These are phyloP conservation scores for Lichenothelia convexa DNA, from an alignment of 495 filamentous ascomycete genomes.

Conservation along the genomic window DNA sequence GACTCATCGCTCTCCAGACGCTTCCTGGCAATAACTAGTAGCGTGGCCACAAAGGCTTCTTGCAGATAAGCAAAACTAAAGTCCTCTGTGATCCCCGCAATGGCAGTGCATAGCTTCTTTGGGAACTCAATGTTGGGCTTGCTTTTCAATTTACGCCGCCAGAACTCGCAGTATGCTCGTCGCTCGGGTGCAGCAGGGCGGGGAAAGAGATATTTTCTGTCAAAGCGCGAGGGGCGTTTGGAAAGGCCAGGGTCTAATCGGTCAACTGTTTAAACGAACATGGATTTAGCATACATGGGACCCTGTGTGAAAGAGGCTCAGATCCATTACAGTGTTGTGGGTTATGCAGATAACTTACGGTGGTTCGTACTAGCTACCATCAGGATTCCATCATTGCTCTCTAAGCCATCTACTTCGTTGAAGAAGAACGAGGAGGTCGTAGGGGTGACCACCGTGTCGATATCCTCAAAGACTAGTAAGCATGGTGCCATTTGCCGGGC, in stretches of 20 bases:
- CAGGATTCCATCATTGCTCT: constrained; percentile 24
- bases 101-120: constrained; percentile 7
- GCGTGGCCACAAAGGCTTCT: constrained; percentile 14
- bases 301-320: background rate
- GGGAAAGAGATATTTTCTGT: constrained; percentile 21
- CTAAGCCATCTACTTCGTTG: constrained; percentile 53
- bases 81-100: constrained; percentile 9
- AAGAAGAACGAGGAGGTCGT: constrained; percentile 44
- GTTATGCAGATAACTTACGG: constrained; percentile 1
- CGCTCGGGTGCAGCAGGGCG: constrained; percentile 6
- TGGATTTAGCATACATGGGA: too few species aligned
- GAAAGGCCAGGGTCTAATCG: constrained; percentile 18
- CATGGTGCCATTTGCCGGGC: constrained; percentile 24
- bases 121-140: constrained; percentile 10
- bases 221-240: constrained; percentile 21
- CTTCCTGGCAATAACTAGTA: constrained; percentile 10
- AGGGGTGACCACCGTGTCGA: constrained; percentile 40
- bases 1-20: background rate
- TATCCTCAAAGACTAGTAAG: constrained; percentile 44
- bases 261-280: too few species aligned
- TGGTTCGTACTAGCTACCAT: constrained; percentile 23
- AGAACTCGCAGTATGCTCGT: constrained; percentile 16
- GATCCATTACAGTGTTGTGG: too few species aligned
- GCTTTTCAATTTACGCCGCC: constrained; percentile 14
- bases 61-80: constrained; percentile 15